These are phyloP conservation scores for Talaromyces thailandensis DNA, from an alignment of 495 filamentous ascomycete species.

Conservation along the genomic window DNA sequence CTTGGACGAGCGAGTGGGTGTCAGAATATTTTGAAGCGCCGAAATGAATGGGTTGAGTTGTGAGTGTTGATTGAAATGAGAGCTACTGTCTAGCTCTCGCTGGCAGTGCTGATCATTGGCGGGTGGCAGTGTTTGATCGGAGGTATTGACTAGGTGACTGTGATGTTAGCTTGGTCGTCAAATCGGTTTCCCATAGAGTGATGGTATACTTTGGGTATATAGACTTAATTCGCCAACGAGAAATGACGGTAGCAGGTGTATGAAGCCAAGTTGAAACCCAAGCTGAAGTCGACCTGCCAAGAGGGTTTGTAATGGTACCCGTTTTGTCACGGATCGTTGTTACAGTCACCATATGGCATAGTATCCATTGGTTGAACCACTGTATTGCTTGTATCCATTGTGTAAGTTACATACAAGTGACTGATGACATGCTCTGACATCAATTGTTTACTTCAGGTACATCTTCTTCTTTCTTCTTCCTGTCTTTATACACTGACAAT, in stretches of 20 bases:
- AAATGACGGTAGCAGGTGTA: neutral
- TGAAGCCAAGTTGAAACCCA: neutral
- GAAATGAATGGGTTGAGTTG: too few relatives aligned
- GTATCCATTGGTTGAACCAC: neutral
- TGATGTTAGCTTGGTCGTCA: neutral
- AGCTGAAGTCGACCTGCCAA: neutral
- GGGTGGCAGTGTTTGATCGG: neutral
- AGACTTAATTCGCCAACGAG: too few relatives aligned
- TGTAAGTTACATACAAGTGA: neutral
- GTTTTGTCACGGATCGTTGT: neutral
- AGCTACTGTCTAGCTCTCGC: slow-evolving; percentile 1
- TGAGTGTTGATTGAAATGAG: slow-evolving; percentile 1
- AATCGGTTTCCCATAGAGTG: too few relatives aligned
- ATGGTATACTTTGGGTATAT: neutral
- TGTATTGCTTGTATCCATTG: neutral
- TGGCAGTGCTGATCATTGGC: neutral
- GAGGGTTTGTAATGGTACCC: neutral
- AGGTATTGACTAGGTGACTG: neutral
- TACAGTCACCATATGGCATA: neutral
- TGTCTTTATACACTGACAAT: neutral
- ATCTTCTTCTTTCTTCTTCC: neutral
- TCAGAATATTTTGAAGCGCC: too few relatives aligned
- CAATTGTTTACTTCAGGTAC: neutral
- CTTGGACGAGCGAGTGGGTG: neutral
- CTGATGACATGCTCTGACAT: neutral